These are phyloP conservation scores for Quercus suber DNA, from an alignment of 306 rosid species.

Conservation along the genomic window DNA sequence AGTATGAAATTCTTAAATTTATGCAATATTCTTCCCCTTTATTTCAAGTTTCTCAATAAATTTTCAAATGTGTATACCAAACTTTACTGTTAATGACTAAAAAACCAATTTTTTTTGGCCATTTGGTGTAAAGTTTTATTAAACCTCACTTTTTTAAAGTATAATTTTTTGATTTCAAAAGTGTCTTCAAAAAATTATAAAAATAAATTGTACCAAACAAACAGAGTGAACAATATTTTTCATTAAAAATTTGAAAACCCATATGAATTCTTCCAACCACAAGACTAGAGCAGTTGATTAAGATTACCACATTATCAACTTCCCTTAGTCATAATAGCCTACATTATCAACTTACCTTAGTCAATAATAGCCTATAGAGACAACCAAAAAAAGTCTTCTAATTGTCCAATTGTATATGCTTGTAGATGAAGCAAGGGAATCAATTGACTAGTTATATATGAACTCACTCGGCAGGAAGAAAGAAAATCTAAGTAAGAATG, in stretches of 20 bases:
- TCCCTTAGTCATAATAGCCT: no score
- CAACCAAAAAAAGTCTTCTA: no score
- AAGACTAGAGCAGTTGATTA: neutral
- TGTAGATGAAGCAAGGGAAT: no score
- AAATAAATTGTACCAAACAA: neutral
- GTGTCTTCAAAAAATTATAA: neutral
- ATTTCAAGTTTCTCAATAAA: neutral
- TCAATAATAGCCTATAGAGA: no score
- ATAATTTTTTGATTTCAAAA: no score
- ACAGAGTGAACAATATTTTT: no score
- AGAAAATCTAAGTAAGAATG: constrained; percentile 6
- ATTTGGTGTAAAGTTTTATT: no score
- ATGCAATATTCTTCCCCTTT: neutral
- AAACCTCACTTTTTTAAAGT: no score
- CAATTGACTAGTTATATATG: neutral
- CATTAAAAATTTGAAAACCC: no score
- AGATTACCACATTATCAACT: neutral
- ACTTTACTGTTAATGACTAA: neutral
- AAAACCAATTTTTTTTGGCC: neutral
- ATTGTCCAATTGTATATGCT: no score
- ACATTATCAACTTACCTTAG: no score
- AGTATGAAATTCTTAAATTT: neutral
- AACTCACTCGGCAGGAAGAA: neutral
- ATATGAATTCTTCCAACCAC: neutral
- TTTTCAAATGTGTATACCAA: neutral